Base-by-base conservation (phyloP, 768 basidiomycete genomes). In the Amanita rimosa region DNA sequence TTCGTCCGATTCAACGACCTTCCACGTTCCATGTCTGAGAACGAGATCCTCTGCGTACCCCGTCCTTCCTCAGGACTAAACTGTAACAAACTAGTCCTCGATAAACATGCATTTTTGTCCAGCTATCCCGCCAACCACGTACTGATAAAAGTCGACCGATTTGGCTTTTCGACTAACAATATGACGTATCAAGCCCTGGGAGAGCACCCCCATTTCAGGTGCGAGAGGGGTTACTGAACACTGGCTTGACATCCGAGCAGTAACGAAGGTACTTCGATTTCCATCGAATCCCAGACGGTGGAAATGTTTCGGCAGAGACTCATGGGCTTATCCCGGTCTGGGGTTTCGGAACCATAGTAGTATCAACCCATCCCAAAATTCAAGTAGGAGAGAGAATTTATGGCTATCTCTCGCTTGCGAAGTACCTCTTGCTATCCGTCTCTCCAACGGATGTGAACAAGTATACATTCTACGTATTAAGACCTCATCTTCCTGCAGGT, bases 121-220 rank as follows among this genome's bases (percentile, higher is more conserved):
- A 43, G 48, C 54, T 52, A 24, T 65, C 16, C 72, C 7, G 49
- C 58, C 13, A 69, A 77, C 61, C 71, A 77, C 49, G 67, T 82
- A 35, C 56, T 82, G 13, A 66, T 83, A 49, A 67, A 66, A 46
- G 74, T 84, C 3, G 81, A 83, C 49, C 72, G 76, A 14, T 84
- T 85, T 57, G 83, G 83, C 3, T 85, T 79, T 60, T 82, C 80
- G 24, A 73, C 82, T 36, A 85, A 85, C 59, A 85, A 85, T 55
- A 53, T 85, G 16, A 82, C 83, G 13, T 85, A 85, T 58, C 80
- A 85, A 55, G 71, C 75, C 6, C 57, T 71, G 2, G 65, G 64
- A n/a, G 75, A 75, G 48, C 68, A 73, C 46, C 66, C 75, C 1
- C 72, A 74, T 48, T 75, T 74, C 50, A 61, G 72, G 41, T 43